Percentiles rank a stretch among this genome's conserved stretches.
These are phyloP conservation scores for Gastrodia elata DNA, from an alignment of 106 monocot species.

Conservation along the genomic window DNA sequence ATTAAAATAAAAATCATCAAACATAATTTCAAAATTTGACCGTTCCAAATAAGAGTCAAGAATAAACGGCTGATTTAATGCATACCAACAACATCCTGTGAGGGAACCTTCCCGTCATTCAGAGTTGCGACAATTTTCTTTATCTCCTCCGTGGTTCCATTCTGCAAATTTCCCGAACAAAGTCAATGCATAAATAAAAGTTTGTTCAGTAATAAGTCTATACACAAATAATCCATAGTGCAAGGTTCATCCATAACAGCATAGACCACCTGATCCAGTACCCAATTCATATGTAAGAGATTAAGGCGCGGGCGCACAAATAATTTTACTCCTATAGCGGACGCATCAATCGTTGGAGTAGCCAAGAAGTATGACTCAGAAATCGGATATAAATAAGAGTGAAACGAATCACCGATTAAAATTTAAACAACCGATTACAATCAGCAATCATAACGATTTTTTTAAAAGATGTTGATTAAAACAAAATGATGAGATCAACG, in stretches of 20 bases:
- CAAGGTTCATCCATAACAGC: background rate
- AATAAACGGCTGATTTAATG: background rate
- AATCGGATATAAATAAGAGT: background rate
- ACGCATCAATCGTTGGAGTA: background rate
- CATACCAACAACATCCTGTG: slow-evolving; percentile 69
- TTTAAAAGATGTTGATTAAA: background rate
- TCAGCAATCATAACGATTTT: background rate
- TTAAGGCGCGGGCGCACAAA: background rate
- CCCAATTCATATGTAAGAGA: background rate
- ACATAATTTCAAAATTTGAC: background rate
- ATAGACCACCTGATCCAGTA: background rate
- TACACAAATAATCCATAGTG: background rate
- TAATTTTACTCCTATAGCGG: background rate
- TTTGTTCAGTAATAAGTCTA: background rate
- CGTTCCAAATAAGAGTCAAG: background rate
- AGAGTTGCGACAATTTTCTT: slow-evolving; percentile 55
- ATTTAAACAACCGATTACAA: background rate
- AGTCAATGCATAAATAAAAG: background rate
- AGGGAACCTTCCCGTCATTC: slow-evolving; percentile 44
- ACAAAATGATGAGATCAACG: background rate
- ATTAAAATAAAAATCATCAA: background rate
- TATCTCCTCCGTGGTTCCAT: slow-evolving; percentile 60
- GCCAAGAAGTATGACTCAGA: background rate
- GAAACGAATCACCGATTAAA: background rate
- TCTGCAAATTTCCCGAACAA: slow-evolving; percentile 21